These are phyloP conservation scores for Raphanus sativus DNA, from an alignment of 345 rosid genomes.

Conservation along the genomic window DNA sequence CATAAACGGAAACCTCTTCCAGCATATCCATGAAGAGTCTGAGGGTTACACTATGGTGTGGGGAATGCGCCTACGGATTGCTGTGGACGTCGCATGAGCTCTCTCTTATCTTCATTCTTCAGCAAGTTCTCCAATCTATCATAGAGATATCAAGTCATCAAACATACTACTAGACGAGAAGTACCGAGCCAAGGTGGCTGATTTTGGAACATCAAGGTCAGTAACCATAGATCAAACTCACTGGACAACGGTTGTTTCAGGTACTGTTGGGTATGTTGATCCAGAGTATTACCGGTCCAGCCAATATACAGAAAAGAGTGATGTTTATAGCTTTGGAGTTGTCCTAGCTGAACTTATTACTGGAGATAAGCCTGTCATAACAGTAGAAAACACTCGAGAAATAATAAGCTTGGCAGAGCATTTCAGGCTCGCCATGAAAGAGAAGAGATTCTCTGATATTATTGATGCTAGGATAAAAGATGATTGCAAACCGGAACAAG, in stretches of 20 bases:
- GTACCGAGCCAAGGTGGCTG: conserved; percentile 33
- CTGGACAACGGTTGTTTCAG: conserved; percentile 25
- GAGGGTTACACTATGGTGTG: conserved; percentile 33
- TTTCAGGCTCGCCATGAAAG: conserved; percentile 42
- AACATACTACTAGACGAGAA: conserved; percentile 31
- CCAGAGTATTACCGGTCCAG: conserved; percentile 32
- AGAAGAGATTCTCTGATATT: conserved; percentile 39
- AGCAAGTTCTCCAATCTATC: conserved; percentile 42
- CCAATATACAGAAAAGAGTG: conserved; percentile 31
- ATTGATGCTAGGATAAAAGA: conserved; percentile 47
- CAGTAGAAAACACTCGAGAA: conserved; percentile 42
- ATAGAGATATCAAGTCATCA: conserved; percentile 45
- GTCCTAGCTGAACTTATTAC: conserved; percentile 19
- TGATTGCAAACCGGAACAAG: conserved; percentile 45
- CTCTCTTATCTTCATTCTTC: conserved; percentile 43
- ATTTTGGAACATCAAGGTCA: conserved; percentile 38
- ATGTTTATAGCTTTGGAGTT: conserved; percentile 34
- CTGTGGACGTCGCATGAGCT: conserved; percentile 39
- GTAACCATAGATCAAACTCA: conserved; percentile 37
- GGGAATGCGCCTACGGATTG: conserved; percentile 41
- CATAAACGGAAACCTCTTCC: conserved; percentile 45
- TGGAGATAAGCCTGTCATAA: conserved; percentile 32
- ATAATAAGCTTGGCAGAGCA: conserved; percentile 48
- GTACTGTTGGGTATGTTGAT: conserved; percentile 33
- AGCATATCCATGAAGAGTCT: conserved; percentile 39